Evolutionary conservation across 139 green algal genomes (phyloP).

Genomic region (Micractinium sp.): DNA sequence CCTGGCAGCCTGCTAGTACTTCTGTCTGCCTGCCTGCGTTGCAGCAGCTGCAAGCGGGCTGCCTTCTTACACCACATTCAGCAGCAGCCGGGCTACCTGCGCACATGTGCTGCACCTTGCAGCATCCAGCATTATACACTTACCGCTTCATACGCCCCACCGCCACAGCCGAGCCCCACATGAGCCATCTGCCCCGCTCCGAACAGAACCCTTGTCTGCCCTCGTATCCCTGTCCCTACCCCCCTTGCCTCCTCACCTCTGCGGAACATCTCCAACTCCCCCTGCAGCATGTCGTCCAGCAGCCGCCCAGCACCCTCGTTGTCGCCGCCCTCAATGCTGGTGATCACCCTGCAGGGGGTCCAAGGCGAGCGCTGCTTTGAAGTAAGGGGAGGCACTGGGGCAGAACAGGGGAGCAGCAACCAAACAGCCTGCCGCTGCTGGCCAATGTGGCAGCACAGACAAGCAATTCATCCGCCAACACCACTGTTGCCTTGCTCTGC

Average conservation of each 20-base stretch:
- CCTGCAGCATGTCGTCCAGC: constrained; percentile 18
- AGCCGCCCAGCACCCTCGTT: background rate
- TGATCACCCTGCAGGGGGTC: constrained; percentile 14
- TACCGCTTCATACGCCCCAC: no score
- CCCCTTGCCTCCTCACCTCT: background rate
- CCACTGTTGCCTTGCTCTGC: background rate
- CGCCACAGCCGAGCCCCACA: no score
- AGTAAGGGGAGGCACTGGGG: background rate
- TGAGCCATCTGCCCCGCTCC: no score
- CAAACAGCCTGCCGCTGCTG: no score
- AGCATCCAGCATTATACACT: no score
- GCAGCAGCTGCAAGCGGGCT: background rate
- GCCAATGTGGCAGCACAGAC: no score
- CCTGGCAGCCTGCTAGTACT: background rate
- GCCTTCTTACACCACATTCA: background rate
- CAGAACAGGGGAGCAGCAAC: no score
- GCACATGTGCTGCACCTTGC: background rate
- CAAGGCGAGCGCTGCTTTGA: background rate
- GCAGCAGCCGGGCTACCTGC: background rate
- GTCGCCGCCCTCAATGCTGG: constrained; percentile 16
- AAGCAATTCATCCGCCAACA: background rate
- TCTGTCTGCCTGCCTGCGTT: background rate
- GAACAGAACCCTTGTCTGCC: no score
- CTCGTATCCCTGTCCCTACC: no score
- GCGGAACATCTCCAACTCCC: constrained; percentile 3